Evolutionary conservation across 192 early-diverging fungal genomes (phyloP).

Genomic region (Entomortierella lignicola): DNA sequence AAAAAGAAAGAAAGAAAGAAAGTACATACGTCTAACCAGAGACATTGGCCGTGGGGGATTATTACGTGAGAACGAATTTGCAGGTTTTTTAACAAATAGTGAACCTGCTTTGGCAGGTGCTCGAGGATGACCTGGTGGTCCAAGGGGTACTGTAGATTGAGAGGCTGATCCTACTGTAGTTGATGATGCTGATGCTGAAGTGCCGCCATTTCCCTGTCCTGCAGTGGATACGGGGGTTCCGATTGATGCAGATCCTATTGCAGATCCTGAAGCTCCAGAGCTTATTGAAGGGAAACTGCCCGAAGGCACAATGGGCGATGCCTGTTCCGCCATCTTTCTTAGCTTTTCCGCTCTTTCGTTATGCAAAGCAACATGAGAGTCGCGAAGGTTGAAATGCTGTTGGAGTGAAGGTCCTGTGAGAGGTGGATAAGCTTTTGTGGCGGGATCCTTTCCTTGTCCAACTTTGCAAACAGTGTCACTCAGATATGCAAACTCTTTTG

Average conservation of each 20-base stretch:
- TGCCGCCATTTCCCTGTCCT: background rate
- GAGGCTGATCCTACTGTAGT: background rate
- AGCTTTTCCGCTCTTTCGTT: constrained; percentile 25
- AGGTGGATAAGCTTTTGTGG: constrained; percentile 34
- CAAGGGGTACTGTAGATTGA: background rate
- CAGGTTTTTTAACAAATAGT: constrained; percentile 39
- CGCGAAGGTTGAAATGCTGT: constrained; percentile 38
- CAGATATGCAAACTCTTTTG: constrained; percentile 45
- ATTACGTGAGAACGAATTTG: constrained; percentile 40
- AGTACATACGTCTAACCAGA: constrained; percentile 31
- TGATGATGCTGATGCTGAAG: constrained; percentile 2
- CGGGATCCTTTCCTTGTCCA: constrained; percentile 40
- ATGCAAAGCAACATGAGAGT: constrained; percentile 25
- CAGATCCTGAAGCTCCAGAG: background rate
- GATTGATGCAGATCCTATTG: background rate
- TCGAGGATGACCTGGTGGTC: constrained; percentile 16
- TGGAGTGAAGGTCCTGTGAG: constrained; percentile 45
- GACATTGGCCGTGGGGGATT: constrained; percentile 48
- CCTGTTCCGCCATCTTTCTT: constrained; percentile 44
- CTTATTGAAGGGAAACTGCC: constrained; percentile 5
- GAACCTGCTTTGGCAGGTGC: constrained; percentile 17
- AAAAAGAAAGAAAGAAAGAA: too few species aligned
- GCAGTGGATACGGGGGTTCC: background rate
- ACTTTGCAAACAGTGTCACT: constrained; percentile 38
- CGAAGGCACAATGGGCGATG: constrained; percentile 20